Conservation (phyloP, 1,284 basidiomycete species). For the Cryptococcus amylolentus region DNA sequence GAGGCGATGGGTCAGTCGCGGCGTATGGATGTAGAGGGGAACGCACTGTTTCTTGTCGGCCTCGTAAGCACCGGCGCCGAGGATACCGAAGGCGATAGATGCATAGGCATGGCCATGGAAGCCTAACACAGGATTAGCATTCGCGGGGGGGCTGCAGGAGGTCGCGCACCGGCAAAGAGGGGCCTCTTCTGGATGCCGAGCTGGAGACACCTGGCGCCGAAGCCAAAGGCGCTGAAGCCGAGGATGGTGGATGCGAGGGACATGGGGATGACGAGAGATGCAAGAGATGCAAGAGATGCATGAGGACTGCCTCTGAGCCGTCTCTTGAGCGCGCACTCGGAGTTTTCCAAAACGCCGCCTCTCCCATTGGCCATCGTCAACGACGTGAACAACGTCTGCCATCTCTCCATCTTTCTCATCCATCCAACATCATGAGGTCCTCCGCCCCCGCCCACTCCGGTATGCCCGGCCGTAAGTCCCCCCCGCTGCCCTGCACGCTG, state of each 20-base stretch:
- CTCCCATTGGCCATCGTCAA: not conserved
- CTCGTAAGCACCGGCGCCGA: constrained; percentile 43
- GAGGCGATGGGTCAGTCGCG: not conserved
- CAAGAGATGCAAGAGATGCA: not conserved
- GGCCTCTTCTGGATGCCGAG: constrained; percentile 64
- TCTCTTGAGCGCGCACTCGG: not conserved
- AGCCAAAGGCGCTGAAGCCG: constrained; percentile 74
- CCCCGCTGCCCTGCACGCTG: constrained; percentile 6
- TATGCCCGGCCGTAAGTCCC: constrained; percentile 66
- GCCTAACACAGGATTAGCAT: constrained; percentile 19
- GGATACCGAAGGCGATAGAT: constrained; percentile 34
- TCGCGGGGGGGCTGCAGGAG: not conserved
- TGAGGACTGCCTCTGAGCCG: no score
- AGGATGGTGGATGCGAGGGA: constrained; percentile 66
- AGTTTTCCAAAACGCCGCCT: constrained; percentile 15
- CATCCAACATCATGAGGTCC: constrained; percentile 60
- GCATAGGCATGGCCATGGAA: constrained; percentile 36
- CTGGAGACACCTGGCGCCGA: constrained; percentile 72
- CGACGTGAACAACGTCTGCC: not conserved
- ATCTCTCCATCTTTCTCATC: constrained; percentile 2
- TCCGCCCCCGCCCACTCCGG: constrained; percentile 60
- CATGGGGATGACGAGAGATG: constrained; percentile 52
- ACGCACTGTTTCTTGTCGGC: constrained; percentile 47
- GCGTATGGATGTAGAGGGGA: not conserved
- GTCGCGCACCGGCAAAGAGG: constrained; percentile 42